Base-by-base conservation (phyloP, 2,329 filamentous ascomycete genomes). In the Diaporthe caulivora region DNA sequence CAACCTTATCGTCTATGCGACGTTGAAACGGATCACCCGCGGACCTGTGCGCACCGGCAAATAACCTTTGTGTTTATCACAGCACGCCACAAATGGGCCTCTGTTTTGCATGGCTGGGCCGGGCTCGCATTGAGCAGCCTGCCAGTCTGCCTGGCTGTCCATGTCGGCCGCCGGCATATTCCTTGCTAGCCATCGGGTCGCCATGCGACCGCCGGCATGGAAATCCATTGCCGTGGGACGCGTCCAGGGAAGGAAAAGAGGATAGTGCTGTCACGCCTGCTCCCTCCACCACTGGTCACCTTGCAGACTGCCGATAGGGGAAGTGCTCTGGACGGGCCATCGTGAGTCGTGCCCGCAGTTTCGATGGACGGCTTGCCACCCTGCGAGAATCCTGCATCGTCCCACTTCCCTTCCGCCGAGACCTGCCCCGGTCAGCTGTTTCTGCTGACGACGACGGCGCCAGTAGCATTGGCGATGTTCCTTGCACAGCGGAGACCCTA, bases 301-400 rank as follows among this genome's bases (percentile, higher is more conserved):
- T 65, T 65, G 60, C 60, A 65, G 60, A 34, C 13, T 49, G 60
- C 60, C 42, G 60, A 65, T 44, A 49, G 29, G 42, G 60, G 58
- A 26, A 37, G 60, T 65, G 44, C 18, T 51, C 42, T 24, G 24
- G 51, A 51, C 62, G 21, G n/a, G 62, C 44, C 29, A 34, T 51
- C 44, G 62, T 65, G 62, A 65, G 60, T 65, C 60, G 60, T 65
- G 60, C 60, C 60, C 60, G 62, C 44, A 65, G 62, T 65, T 53
- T 65, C 62, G 62, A 65, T 65, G 62, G 44, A 65, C 29, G 58
- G 62, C 62, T 51, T 65, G 62, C 62, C 62, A 51, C 31, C 31
- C 42, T 37, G 51, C 37, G 49, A 40, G 40, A 26, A 57, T 70
- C 40, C 53, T 57, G 53, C 34, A 15, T 34, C 53, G 29, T 34